Percentiles rank a stretch among this genome's conserved stretches.
These are phyloP conservation scores for Eruca vesicaria DNA, from an alignment of 441 rosid species.

Conservation along the genomic window DNA sequence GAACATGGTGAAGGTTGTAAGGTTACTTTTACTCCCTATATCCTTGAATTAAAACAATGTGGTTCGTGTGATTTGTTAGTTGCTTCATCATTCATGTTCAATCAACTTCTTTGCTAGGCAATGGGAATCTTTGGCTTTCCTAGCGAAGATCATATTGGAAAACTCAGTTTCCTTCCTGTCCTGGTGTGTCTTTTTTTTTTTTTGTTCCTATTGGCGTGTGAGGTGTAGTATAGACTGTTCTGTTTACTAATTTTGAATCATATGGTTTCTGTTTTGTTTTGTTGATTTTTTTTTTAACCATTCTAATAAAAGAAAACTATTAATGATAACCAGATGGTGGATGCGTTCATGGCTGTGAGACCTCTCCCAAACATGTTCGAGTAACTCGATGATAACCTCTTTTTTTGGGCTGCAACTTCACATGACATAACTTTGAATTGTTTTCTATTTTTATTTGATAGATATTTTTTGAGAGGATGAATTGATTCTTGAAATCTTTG, in stretches of 20 bases:
- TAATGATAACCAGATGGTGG: constrained; percentile 69
- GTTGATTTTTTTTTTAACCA: too few relatives aligned
- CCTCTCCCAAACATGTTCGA: constrained; percentile 87
- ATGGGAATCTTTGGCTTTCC: constrained; percentile 88
- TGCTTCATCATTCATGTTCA: neutral
- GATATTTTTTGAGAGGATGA: neutral
- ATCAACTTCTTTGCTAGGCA: constrained; percentile 43
- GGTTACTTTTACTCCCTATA: constrained; percentile 39
- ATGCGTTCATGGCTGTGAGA: constrained; percentile 89
- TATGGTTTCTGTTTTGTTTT: too few relatives aligned
- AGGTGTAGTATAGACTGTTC: neutral
- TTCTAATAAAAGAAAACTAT: too few relatives aligned
- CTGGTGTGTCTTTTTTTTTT: constrained; percentile 51
- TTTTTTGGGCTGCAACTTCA: neutral
- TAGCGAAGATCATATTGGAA: constrained; percentile 94
- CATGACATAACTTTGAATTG: neutral
- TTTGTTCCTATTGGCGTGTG: neutral
- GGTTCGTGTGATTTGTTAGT: neutral
- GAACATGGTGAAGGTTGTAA: constrained; percentile 82
- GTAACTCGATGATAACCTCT: constrained; percentile 20
- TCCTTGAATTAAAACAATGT: neutral
- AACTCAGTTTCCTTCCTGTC: constrained; percentile 88
- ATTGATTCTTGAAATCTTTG: neutral
- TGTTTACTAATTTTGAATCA: constrained; percentile 55
- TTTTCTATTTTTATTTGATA: neutral